These are phyloP conservation scores for Selaginella moellendorffii DNA, from an alignment of 75 land plant species.

Conservation along the genomic window DNA sequence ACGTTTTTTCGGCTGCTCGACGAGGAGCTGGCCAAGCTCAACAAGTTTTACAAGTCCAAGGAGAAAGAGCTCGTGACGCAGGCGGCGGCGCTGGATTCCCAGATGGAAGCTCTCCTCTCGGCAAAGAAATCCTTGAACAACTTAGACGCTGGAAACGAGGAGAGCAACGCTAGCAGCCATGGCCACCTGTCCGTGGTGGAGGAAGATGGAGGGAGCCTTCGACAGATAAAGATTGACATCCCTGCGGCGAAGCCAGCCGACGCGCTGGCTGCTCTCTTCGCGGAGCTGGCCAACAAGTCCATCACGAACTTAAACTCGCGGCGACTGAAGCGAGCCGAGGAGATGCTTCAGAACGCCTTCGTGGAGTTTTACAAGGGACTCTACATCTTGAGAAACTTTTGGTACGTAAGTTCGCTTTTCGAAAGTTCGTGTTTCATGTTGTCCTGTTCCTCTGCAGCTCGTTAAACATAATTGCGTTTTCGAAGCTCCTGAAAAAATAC, in stretches of 20 bases:
- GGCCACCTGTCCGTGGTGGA: no score
- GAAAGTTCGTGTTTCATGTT: not conserved
- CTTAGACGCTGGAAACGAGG: no score
- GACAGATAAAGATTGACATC: not conserved
- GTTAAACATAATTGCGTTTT: not conserved
- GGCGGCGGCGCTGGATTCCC: not conserved
- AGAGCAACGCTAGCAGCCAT: no score
- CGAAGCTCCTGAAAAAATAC: not conserved
- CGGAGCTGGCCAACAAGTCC: not conserved
- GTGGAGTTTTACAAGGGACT: not conserved
- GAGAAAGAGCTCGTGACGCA: not conserved
- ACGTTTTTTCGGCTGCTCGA: not conserved
- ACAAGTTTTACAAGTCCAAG: not conserved
- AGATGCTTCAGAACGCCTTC: not conserved
- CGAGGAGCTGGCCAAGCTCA: not conserved
- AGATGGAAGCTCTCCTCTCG: not conserved
- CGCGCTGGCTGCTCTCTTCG: not conserved
- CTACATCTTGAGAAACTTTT: not conserved
- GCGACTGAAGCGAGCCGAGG: not conserved
- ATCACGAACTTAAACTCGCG: not conserved
- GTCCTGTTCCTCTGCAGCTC: constrained; percentile 1
- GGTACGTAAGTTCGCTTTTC: not conserved
- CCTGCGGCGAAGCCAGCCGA: not conserved
- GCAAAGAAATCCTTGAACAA: no score
- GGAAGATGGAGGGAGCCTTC: no score